phyloP scores from a whole-genome alignment of 179 eudicot species.

The Silene noctiflora region DNA sequence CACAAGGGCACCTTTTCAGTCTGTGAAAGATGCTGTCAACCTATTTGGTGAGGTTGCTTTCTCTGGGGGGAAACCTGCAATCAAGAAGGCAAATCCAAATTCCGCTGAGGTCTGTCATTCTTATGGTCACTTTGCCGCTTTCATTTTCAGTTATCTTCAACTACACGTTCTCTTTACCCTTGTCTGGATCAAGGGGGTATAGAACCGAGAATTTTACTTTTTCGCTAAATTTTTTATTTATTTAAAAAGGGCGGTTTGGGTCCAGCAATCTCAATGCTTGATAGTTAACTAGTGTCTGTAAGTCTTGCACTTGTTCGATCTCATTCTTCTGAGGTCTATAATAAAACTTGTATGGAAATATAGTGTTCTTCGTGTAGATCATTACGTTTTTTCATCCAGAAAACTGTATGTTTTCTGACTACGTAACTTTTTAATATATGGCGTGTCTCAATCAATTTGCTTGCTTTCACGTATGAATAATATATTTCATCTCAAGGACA shows the following conservation, averaged over 20 bases:
- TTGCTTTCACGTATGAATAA: background rate
- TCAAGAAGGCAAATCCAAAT: conserved; percentile 50
- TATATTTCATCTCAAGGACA: background rate
- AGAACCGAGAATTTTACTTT: background rate
- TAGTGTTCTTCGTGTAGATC: no score
- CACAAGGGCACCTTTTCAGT: conserved; percentile 51
- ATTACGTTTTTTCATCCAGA: background rate
- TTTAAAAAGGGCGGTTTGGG: background rate
- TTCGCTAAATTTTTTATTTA: no score
- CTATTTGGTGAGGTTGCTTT: conserved; percentile 12
- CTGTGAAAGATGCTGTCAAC: conserved; percentile 16
- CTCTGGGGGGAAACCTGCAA: conserved; percentile 6
- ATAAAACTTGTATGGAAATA: no score
- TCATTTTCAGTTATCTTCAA: background rate
- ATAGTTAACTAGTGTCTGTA: background rate
- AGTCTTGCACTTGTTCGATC: no score
- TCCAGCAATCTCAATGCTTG: background rate
- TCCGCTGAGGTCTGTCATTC: conserved; percentile 74
- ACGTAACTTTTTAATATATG: background rate
- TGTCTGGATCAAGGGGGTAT: background rate
- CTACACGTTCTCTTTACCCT: background rate
- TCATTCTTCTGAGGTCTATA: background rate
- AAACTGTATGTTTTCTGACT: background rate
- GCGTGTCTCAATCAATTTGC: background rate
- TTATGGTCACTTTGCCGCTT: background rate